These are phyloP conservation scores for Boletellus ananiceps DNA, from an alignment of 768 basidiomycete genomes.

Conservation along the genomic window DNA sequence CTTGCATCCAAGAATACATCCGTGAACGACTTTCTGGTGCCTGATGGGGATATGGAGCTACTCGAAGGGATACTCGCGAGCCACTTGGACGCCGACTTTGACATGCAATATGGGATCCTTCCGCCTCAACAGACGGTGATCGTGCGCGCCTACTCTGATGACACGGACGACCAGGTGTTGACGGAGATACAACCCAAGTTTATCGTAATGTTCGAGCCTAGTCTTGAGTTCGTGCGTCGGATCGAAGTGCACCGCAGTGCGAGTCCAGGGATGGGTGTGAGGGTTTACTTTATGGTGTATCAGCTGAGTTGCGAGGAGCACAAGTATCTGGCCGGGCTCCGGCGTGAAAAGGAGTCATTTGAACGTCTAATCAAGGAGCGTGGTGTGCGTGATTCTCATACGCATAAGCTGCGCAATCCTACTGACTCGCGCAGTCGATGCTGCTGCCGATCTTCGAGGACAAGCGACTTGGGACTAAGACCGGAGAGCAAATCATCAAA, in stretches of 20 bases:
- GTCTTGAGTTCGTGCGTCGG: slow-evolving; percentile 86
- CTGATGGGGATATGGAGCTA: slow-evolving; percentile 21
- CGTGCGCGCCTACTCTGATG: slow-evolving; percentile 85
- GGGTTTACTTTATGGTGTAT: slow-evolving; percentile 97
- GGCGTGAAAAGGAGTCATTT: slow-evolving; percentile 92
- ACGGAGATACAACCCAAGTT: slow-evolving; percentile 86
- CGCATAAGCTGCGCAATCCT: neutral
- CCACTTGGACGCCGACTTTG: slow-evolving; percentile 54
- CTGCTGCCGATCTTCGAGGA: slow-evolving; percentile 77
- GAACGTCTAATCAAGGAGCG: slow-evolving; percentile 89
- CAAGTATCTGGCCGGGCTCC: slow-evolving; percentile 83
- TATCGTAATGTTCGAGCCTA: slow-evolving; percentile 94
- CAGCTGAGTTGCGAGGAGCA: slow-evolving; percentile 91
- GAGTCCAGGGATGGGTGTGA: slow-evolving; percentile 74
- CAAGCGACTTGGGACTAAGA: slow-evolving; percentile 34
- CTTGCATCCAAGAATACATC: slow-evolving; percentile 16
- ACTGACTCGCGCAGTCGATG: slow-evolving; percentile 62
- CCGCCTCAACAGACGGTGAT: slow-evolving; percentile 75
- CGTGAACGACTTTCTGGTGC: slow-evolving; percentile 11
- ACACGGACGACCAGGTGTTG: slow-evolving; percentile 85
- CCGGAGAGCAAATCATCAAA: slow-evolving; percentile 60
- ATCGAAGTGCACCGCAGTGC: slow-evolving; percentile 90
- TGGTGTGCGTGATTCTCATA: slow-evolving; percentile 53
- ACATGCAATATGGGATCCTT: slow-evolving; percentile 76
- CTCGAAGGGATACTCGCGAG: slow-evolving; percentile 26